Percentiles rank a stretch among this genome's conserved stretches.
These are phyloP conservation scores for Stachybotrys chlorohalonatus DNA, from an alignment of 2,329 filamentous ascomycete genomes.

Conservation along the genomic window DNA sequence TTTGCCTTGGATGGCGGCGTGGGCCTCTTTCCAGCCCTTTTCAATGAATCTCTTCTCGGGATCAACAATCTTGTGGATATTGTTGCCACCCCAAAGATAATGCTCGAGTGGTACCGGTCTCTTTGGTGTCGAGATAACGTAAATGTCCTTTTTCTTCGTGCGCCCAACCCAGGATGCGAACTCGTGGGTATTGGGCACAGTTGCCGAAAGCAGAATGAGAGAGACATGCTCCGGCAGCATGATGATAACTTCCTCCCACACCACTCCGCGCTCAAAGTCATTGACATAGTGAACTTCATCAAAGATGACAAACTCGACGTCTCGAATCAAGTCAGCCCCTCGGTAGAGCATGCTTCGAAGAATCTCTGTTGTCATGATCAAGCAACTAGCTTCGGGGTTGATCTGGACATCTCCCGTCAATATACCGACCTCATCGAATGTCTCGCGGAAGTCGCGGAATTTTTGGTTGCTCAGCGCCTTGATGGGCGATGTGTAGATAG, in stretches of 20 bases:
- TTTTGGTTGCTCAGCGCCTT: conserved; percentile 98
- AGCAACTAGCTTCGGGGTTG: conserved; percentile 89
- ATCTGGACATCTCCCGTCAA: conserved; percentile 97
- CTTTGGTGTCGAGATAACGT: conserved; percentile 96
- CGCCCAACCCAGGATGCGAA: conserved; percentile 98
- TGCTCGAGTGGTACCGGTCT: conserved; percentile 91
- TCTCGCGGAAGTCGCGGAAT: conserved; percentile 84
- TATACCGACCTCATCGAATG: conserved; percentile 94
- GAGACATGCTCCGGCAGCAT: conserved; percentile 98
- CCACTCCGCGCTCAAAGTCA: conserved; percentile 87
- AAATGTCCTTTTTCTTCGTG: conserved; percentile 98
- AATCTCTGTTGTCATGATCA: conserved; percentile 99
- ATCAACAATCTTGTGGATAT: conserved; percentile 90
- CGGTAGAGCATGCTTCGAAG: conserved; percentile 96
- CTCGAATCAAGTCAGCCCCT: conserved; percentile 88
- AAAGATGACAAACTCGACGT: conserved; percentile 98
- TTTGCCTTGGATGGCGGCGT: conserved; percentile 69
- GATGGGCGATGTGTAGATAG: conserved; percentile 97
- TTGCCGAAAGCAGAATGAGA: conserved; percentile 88
- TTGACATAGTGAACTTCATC: conserved; percentile 99
- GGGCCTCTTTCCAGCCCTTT: conserved; percentile 90
- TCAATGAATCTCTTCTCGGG: conserved; percentile 87
- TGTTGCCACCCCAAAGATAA: conserved; percentile 90
- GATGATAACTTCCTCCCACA: conserved; percentile 99
- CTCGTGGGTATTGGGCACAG: conserved; percentile 93